phyloP scores from a whole-genome alignment of 305 asterid genomes.

The Caryopteris hybrid region DNA sequence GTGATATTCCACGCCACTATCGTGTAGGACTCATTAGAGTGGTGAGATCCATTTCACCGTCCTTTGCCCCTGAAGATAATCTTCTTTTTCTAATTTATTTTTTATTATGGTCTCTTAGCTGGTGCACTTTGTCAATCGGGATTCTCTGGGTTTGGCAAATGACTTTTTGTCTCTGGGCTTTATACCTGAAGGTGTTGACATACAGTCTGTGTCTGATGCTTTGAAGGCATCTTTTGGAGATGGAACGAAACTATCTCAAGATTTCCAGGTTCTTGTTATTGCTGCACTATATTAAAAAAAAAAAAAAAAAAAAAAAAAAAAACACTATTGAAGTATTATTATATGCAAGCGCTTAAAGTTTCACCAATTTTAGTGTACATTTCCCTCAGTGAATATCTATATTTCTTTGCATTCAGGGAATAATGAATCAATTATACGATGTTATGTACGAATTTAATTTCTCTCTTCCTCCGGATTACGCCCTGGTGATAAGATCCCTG shows the following conservation, averaged over 20 bases:
- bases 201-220: constrained; percentile 82
- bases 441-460: constrained; percentile 91
- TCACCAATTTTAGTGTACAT: background rate
- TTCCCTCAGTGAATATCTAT: background rate
- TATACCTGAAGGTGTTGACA: constrained; percentile 81
- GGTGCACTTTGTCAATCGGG: constrained; percentile 96
- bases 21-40: constrained; percentile 94
- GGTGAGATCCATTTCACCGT: constrained; percentile 41
- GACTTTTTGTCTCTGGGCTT: constrained; percentile 93
- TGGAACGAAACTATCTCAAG: constrained; percentile 77
- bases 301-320: too few relatives aligned
- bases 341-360: background rate
- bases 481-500: constrained; percentile 89
- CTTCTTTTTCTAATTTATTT: constrained; percentile 1
- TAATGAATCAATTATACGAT: constrained; percentile 81
- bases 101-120: constrained; percentile 43
- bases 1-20: constrained; percentile 92
- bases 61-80: constrained; percentile 5
- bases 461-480: constrained; percentile 98
- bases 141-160: constrained; percentile 90
- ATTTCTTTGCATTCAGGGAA: constrained; percentile 51
- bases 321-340: too few relatives aligned
- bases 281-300: background rate
- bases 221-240: constrained; percentile 76
- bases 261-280: constrained; percentile 69